Evolutionary conservation across 2,329 filamentous ascomycete species (phyloP).

Genomic region (Penicillium freii): DNA sequence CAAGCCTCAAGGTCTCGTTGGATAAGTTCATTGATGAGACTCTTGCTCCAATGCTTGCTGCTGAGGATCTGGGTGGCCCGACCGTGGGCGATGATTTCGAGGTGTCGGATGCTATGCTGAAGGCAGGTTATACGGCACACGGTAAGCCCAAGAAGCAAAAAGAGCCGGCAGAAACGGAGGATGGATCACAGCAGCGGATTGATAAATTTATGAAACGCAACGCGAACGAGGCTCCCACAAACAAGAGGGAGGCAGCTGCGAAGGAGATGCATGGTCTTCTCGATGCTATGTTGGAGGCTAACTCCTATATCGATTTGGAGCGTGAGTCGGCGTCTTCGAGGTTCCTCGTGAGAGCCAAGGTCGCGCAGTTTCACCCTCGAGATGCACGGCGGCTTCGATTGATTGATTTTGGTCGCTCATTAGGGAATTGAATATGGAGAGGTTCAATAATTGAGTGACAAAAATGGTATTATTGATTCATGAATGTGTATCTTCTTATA

Average conservation of each 20-base stretch:
- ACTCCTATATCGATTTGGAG: slow-evolving; percentile 49
- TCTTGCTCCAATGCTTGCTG: slow-evolving; percentile 73
- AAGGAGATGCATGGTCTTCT: slow-evolving; percentile 49
- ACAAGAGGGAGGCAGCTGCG: slow-evolving; percentile 50
- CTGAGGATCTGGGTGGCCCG: slow-evolving; percentile 79
- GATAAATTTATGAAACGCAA: slow-evolving; percentile 50
- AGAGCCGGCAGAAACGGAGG: slow-evolving; percentile 28
- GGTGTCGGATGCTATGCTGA: slow-evolving; percentile 55
- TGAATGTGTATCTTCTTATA: slow-evolving; percentile 12
- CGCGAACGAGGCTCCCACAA: slow-evolving; percentile 30
- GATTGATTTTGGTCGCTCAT: slow-evolving; percentile 52
- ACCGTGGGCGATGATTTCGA: slow-evolving; percentile 73
- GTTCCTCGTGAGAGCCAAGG: slow-evolving; percentile 55
- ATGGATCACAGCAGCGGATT: slow-evolving; percentile 48
- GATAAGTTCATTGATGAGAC: slow-evolving; percentile 68
- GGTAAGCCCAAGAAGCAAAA: slow-evolving; percentile 47
- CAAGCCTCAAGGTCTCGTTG: slow-evolving; percentile 61
- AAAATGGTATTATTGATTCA: slow-evolving; percentile 17
- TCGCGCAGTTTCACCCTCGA: slow-evolving; percentile 56
- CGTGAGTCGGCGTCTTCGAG: slow-evolving; percentile 54
- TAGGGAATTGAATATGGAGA: slow-evolving; percentile 25
- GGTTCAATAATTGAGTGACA: background rate
- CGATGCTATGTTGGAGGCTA: slow-evolving; percentile 47
- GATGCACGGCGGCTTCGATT: slow-evolving; percentile 53
- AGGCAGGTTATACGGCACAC: slow-evolving; percentile 54